Evolutionary conservation across 306 rosid species (phyloP).

Genomic region (Trifolium repens): DNA sequence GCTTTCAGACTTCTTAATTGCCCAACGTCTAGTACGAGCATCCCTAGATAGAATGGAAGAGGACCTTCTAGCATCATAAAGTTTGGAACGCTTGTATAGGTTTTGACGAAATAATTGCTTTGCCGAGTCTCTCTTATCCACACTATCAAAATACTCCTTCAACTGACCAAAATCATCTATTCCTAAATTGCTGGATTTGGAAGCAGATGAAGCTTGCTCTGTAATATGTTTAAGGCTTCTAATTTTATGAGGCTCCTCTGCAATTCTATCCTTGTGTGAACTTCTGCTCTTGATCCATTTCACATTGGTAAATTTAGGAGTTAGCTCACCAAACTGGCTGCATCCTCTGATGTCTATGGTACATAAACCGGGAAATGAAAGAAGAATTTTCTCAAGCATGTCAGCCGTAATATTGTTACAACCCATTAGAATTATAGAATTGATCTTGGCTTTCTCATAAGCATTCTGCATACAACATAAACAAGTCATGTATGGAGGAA

Average conservation of each 20-base stretch:
- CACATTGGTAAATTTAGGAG: constrained; percentile 62
- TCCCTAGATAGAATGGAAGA: constrained; percentile 98
- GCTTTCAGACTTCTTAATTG: constrained; percentile 93
- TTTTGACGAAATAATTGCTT: constrained; percentile 82
- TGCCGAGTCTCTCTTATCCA: constrained; percentile 88
- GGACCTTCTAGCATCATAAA: constrained; percentile 93
- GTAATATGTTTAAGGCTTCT: constrained; percentile 76
- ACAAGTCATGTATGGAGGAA: constrained; percentile 35
- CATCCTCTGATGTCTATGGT: constrained; percentile 88
- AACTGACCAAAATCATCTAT: constrained; percentile 91
- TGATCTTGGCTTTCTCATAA: constrained; percentile 73
- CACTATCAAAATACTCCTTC: constrained; percentile 91
- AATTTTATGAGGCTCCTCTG: constrained; percentile 71
- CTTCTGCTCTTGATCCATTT: constrained; percentile 83
- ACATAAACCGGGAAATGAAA: constrained; percentile 70
- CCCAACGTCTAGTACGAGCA: constrained; percentile 96
- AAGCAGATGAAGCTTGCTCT: constrained; percentile 60
- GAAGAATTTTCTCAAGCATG: constrained; percentile 81
- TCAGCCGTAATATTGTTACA: constrained; percentile 73
- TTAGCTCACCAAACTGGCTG: constrained; percentile 78
- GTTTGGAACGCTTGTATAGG: constrained; percentile 91
- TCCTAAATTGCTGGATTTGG: constrained; percentile 63
- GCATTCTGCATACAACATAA: constrained; percentile 73
- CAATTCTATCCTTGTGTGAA: constrained; percentile 49
- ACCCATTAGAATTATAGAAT: constrained; percentile 71